A percentile compares a stretch with the other conserved stretches of the same genome.
These are phyloP conservation scores for Plasmodium fragile DNA, from an alignment of 169 alveolate genomes.

Conservation along the genomic window DNA sequence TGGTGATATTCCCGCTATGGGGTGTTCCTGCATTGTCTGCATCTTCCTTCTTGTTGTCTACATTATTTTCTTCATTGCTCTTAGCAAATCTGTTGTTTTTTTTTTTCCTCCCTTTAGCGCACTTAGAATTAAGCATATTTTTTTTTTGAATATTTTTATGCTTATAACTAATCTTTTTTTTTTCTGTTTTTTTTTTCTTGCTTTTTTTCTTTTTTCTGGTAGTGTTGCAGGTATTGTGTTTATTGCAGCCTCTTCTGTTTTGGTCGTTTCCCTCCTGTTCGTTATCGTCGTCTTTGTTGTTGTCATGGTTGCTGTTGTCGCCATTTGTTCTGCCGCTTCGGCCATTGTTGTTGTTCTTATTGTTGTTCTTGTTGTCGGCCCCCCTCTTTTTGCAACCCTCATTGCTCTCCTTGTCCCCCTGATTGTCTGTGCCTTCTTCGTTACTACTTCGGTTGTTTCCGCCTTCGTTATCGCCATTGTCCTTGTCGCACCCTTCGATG, in stretches of 20 bases:
- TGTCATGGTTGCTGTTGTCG: not conserved
- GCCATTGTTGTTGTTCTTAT: not conserved
- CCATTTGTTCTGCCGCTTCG: not conserved
- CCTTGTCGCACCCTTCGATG: not conserved
- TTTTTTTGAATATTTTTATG: slow-evolving; percentile 15
- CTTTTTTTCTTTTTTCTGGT: slow-evolving; percentile 3
- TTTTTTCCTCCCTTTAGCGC: not conserved
- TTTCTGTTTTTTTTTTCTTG: not conserved
- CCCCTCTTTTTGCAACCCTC: not conserved
- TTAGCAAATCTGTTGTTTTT: not conserved
- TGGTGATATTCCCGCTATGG: not conserved
- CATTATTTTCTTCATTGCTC: not conserved
- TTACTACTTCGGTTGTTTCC: not conserved
- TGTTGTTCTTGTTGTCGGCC: not conserved
- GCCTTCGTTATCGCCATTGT: not conserved
- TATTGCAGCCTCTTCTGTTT: slow-evolving; percentile 1
- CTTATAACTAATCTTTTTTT: not conserved
- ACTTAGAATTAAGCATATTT: slow-evolving; percentile 2
- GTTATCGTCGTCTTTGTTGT: slow-evolving; percentile 8
- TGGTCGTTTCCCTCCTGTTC: not conserved
- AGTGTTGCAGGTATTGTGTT: not conserved
- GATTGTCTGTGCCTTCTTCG: not conserved
- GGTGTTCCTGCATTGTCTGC: not conserved
- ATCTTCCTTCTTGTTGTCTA: not conserved
- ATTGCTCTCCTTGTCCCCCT: not conserved